phyloP scores from a whole-genome alignment of 257 asterid species.

The Penstemon davidsonii region DNA sequence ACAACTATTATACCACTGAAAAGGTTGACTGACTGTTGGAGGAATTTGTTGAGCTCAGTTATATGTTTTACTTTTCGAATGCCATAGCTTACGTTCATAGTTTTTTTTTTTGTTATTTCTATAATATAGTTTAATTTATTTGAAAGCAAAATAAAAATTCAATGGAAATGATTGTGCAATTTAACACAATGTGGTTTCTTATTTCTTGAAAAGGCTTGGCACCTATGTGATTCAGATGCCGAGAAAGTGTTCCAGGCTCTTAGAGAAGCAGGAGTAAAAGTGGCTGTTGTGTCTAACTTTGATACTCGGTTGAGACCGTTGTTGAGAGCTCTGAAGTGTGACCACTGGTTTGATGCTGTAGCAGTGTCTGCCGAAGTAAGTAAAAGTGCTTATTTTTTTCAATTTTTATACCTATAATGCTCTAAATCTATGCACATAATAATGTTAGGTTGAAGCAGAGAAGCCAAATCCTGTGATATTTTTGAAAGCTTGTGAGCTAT shows the following conservation, averaged over 20 bases:
- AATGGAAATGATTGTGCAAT: too few relatives aligned
- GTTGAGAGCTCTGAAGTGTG: slow-evolving; percentile 84
- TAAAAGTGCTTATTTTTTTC: slow-evolving; percentile 3
- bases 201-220: slow-evolving; percentile 80
- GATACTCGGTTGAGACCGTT: slow-evolving; percentile 89
- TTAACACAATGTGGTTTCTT: not conserved
- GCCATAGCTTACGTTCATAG: not conserved
- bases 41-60: slow-evolving; percentile 9
- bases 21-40: slow-evolving; percentile 49
- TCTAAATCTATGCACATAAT: not conserved
- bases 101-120: not conserved
- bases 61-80: not conserved
- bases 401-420: not conserved
- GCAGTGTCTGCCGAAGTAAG: slow-evolving; percentile 97
- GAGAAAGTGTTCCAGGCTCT: slow-evolving; percentile 83
- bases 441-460: slow-evolving; percentile 88
- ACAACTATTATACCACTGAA: slow-evolving; percentile 80
- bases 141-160: too few relatives aligned
- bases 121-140: too few relatives aligned
- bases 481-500: slow-evolving; percentile 85
- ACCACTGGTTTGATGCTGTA: slow-evolving; percentile 97
- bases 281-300: slow-evolving; percentile 90
- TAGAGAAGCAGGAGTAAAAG: slow-evolving; percentile 71
- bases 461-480: slow-evolving; percentile 95
- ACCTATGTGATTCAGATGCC: slow-evolving; percentile 86